Conservation (phyloP, 139 green algal genomes). For the Edaphochlamys debaryana region DNA sequence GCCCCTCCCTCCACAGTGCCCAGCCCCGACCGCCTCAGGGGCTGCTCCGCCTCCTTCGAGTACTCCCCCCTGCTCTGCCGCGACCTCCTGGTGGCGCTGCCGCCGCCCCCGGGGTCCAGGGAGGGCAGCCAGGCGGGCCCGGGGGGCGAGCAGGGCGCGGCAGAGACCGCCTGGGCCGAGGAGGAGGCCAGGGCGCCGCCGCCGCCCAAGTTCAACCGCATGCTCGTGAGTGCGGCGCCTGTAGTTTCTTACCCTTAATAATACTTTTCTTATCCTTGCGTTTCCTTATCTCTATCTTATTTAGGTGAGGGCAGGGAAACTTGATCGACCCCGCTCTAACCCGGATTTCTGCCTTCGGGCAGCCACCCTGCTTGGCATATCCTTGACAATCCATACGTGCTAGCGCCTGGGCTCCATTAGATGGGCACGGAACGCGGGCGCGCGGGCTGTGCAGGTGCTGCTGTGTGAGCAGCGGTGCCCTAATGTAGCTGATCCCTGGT, state of each 20-base stretch:
- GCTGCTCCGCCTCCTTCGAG: background rate
- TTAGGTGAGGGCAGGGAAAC: too few species aligned
- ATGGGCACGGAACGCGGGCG: too few species aligned
- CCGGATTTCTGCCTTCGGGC: too few species aligned
- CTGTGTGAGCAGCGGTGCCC: too few species aligned
- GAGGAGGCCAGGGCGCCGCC: background rate
- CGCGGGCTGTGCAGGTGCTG: too few species aligned
- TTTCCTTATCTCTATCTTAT: too few species aligned
- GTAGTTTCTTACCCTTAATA: too few species aligned
- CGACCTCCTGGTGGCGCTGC: background rate
- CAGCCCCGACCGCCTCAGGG: background rate
- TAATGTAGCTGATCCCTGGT: background rate
- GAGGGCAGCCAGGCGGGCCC: background rate
- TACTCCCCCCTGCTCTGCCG: slow-evolving; percentile 10
- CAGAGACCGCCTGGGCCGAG: background rate
- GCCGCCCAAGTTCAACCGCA: background rate
- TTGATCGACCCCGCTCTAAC: too few species aligned
- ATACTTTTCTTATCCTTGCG: background rate
- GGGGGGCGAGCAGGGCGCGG: background rate
- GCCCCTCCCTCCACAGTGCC: background rate
- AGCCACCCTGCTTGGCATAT: background rate
- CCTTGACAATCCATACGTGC: too few species aligned
- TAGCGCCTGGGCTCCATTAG: too few species aligned
- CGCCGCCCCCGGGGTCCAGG: background rate
- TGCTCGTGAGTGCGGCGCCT: background rate